These are phyloP conservation scores for Nemania sp. DNA, from an alignment of 2,329 filamentous ascomycete species.

Conservation along the genomic window DNA sequence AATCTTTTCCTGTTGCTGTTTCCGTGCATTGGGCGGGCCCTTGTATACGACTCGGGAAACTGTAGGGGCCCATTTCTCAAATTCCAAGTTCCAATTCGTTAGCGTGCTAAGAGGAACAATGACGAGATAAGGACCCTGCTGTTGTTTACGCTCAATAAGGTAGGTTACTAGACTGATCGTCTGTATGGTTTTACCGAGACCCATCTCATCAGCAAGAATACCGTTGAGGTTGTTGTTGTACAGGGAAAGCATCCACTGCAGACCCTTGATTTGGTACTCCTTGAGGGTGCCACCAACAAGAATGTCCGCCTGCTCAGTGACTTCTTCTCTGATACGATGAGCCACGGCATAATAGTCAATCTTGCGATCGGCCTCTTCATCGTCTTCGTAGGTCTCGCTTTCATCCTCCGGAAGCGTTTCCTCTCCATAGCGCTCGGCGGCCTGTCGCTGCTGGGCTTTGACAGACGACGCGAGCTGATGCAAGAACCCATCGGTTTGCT, in stretches of 20 bases:
- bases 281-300: slow-evolving; percentile 92
- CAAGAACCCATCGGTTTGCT: slow-evolving; percentile 96
- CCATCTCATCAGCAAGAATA: slow-evolving; percentile 98
- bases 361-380: slow-evolving; percentile 72
- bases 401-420: slow-evolving; percentile 64
- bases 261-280: slow-evolving; percentile 97
- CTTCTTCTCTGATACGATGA: slow-evolving; percentile 91
- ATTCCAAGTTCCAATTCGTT: slow-evolving; percentile 98
- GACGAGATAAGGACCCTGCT: slow-evolving; percentile 89
- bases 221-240: slow-evolving; percentile 99
- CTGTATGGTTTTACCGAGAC: slow-evolving; percentile 98
- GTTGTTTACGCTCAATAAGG: slow-evolving; percentile 92
- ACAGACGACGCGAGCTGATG: slow-evolving; percentile 94
- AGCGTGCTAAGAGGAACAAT: slow-evolving; percentile 96
- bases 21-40: slow-evolving; percentile 84
- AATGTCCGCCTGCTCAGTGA: slow-evolving; percentile 79
- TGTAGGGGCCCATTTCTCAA: slow-evolving; percentile 96
- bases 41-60: slow-evolving; percentile 93
- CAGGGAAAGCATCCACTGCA: slow-evolving; percentile 99
- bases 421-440: slow-evolving; percentile 76
- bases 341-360: slow-evolving; percentile 99
- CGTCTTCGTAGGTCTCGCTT: slow-evolving; percentile 68
- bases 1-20: slow-evolving; percentile 90
- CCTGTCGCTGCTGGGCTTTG: slow-evolving; percentile 86
- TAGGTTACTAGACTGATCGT: slow-evolving; percentile 98